These are phyloP conservation scores for Nitzschia inconspicua DNA, from an alignment of 108 stramenopile genomes.

Conservation along the genomic window DNA sequence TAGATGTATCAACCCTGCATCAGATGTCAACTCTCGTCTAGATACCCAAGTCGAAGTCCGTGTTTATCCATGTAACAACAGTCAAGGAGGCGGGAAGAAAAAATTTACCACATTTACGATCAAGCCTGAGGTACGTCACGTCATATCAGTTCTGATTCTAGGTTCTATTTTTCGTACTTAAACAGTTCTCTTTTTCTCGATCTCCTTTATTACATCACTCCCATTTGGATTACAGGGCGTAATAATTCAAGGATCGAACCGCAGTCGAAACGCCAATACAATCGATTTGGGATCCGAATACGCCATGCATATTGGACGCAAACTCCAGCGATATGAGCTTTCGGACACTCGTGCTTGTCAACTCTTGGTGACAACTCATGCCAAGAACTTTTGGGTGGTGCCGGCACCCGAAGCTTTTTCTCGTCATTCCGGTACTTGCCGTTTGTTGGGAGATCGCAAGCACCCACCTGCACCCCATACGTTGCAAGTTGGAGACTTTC, in stretches of 20 bases:
- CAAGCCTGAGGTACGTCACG: conserved; percentile 68
- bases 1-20: conserved; percentile 75
- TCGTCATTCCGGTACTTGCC: conserved; percentile 94
- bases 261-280: conserved; percentile 46
- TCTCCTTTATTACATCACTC: neutral
- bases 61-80: conserved; percentile 88
- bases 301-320: conserved; percentile 72
- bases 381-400: conserved; percentile 87
- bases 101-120: conserved; percentile 79
- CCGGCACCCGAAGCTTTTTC: conserved; percentile 97
- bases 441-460: conserved; percentile 90
- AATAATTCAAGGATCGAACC: conserved; percentile 81
- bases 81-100: conserved; percentile 46
- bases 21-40: conserved; percentile 75
- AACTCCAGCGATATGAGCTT: conserved; percentile 80
- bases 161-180: neutral
- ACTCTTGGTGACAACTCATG: conserved; percentile 84
- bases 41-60: conserved; percentile 86
- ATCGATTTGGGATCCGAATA: conserved; percentile 76
- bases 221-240: conserved; percentile 44
- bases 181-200: neutral
- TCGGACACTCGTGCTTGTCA: conserved; percentile 87
- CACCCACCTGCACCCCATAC: conserved; percentile 77
- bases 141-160: neutral
- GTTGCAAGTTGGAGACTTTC: conserved; percentile 87